Conservation (phyloP, 768 basidiomycete genomes). For the Terana coerulea region DNA sequence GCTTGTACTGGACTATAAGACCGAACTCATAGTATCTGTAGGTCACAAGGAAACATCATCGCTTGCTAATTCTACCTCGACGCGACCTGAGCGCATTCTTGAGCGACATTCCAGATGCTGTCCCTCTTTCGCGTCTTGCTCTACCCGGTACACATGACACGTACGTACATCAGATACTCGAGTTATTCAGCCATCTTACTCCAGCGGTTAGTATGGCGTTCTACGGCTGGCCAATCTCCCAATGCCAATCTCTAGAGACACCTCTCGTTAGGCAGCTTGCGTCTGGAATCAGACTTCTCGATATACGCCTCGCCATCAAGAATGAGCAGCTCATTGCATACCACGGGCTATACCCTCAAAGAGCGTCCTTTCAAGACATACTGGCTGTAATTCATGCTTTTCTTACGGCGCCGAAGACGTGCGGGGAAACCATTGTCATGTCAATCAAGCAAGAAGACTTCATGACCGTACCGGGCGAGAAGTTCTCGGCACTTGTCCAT, state of each 20-base stretch:
- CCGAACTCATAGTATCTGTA: slow-evolving; percentile 21
- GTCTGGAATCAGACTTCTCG: slow-evolving; percentile 77
- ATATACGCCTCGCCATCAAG: slow-evolving; percentile 73
- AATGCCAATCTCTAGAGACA: slow-evolving; percentile 70
- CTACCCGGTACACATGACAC: slow-evolving; percentile 82
- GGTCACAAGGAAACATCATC: slow-evolving; percentile 42
- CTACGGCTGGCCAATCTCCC: slow-evolving; percentile 82
- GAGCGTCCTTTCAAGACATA: slow-evolving; percentile 63
- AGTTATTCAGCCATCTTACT: slow-evolving; percentile 2
- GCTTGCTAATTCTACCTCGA: slow-evolving; percentile 54
- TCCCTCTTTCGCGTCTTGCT: slow-evolving; percentile 67
- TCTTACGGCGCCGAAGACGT: slow-evolving; percentile 52
- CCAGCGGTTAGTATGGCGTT: slow-evolving; percentile 83
- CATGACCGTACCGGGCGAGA: slow-evolving; percentile 34
- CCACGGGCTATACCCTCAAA: slow-evolving; percentile 75
- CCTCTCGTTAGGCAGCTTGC: slow-evolving; percentile 66
- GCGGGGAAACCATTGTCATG: slow-evolving; percentile 75
- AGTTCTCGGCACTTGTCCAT: slow-evolving; percentile 65
- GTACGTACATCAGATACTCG: slow-evolving; percentile 37
- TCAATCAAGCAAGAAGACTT: slow-evolving; percentile 89
- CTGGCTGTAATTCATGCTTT: slow-evolving; percentile 59
- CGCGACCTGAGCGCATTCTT: slow-evolving; percentile 58
- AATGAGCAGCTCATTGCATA: slow-evolving; percentile 65
- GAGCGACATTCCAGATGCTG: slow-evolving; percentile 58
- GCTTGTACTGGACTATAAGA: not conserved